Base-by-base conservation (phyloP, 352 stramenopile species). In the Globisporangium nodosum region DNA sequence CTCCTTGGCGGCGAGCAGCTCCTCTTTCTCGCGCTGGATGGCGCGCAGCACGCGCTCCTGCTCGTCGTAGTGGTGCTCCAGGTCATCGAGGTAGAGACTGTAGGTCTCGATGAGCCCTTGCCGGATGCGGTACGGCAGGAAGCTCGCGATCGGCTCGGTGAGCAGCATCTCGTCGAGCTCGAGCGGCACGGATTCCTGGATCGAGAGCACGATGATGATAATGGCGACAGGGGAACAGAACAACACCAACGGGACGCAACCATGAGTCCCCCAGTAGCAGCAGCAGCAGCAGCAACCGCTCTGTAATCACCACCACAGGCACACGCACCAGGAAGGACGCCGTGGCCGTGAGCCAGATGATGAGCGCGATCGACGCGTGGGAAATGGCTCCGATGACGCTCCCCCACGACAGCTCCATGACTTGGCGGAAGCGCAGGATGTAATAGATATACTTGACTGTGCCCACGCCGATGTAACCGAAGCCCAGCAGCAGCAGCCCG, bases 361-460 rank as follows among this genome's bases (percentile, higher is more conserved):
- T 83, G 56, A 94, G 58, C 35, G 82, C 85, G 56, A 86, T 84
- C 43, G 82, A 83, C 48, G 85, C 82, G 70, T 94, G 85, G 56
- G 82, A 90, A 65, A 85, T 81, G 46, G 85, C 82, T 65, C 77
- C 82, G 57, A 92, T 80, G 71, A 94, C 85, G 70, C 82, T 94
- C 65, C 67, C 69, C 82, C 82, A 92, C 66, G 82, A 90, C 56
- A 92, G 73, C 69, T 91, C 82, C 85, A 94, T 94, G 45, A 91
- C 72, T 53, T 92, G 78, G 60, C 85, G 82, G 68, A 91, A 94
- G 60, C 85, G 85, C 60, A 92, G 70, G 63, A 94, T 90, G 68
- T 94, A 94, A 75, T 90, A 91, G 72, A 94, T 90, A 77, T 94
- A 94, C 76, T 94, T 94, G 61, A 78, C 73, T 43, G 82, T 92